Conservation (phyloP, 179 eudicot species). For the Carnegiea gigantea region DNA sequence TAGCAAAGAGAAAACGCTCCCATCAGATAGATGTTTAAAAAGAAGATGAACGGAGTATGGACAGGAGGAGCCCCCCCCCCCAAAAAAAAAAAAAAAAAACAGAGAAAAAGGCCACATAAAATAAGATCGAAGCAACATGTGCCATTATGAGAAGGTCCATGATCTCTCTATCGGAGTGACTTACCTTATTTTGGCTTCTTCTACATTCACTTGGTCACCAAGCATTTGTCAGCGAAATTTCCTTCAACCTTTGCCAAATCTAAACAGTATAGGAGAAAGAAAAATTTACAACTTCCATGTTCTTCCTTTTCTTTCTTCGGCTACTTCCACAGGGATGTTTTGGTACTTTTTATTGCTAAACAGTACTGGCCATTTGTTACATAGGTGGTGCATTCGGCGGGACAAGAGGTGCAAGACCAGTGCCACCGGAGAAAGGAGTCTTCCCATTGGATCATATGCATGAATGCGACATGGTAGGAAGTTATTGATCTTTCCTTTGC, state of each 20-base stretch:
- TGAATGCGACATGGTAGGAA: slow-evolving; percentile 78
- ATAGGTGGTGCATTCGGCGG: slow-evolving; percentile 96
- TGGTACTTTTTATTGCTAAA: not conserved
- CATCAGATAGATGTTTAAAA: not conserved
- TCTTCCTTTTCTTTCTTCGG: not conserved
- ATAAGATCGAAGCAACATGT: too few species aligned
- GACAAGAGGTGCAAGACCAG: slow-evolving; percentile 75
- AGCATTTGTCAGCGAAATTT: too few species aligned
- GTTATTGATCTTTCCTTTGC: slow-evolving; percentile 6
- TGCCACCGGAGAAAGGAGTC: slow-evolving; percentile 96
- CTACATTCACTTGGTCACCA: too few species aligned
- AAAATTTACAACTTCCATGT: not conserved
- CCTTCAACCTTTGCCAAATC: too few species aligned
- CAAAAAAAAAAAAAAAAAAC: too few species aligned
- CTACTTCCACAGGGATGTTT: not conserved
- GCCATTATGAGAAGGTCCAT: too few species aligned
- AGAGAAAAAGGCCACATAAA: too few species aligned
- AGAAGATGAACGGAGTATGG: not conserved
- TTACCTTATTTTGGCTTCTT: too few species aligned
- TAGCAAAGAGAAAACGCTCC: not conserved
- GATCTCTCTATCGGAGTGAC: too few species aligned
- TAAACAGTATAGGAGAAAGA: too few species aligned
- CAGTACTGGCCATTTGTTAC: slow-evolving; percentile 10
- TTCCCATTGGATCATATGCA: slow-evolving; percentile 95
- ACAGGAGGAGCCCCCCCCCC: too few species aligned